These are phyloP conservation scores for Geum urbanum DNA, from an alignment of 306 rosid species.

Conservation along the genomic window DNA sequence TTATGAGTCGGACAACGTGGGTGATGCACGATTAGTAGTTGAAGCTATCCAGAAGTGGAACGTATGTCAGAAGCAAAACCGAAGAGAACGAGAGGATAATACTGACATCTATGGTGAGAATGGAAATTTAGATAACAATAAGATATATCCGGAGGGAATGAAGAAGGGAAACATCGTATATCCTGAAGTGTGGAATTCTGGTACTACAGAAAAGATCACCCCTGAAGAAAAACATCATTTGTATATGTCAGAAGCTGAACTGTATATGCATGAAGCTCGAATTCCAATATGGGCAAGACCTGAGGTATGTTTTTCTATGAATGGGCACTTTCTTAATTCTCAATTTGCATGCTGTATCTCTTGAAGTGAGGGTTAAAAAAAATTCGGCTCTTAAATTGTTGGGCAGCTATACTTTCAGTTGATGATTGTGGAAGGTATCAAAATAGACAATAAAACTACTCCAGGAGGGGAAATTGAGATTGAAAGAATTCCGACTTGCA, in stretches of 20 bases:
- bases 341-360: constrained; percentile 8
- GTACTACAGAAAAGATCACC: constrained; percentile 38
- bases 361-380: constrained; percentile 17
- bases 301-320: constrained; percentile 51
- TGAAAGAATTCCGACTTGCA: constrained; percentile 64
- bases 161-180: constrained; percentile 31
- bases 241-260: constrained; percentile 94
- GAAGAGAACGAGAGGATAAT: constrained; percentile 63
- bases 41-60: constrained; percentile 94
- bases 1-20: constrained; percentile 50
- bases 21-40: constrained; percentile 64
- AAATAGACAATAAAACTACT: constrained; percentile 43
- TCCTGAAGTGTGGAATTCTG: constrained; percentile 42
- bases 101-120: constrained; percentile 87
- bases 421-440: constrained; percentile 44
- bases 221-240: constrained; percentile 63
- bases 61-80: constrained; percentile 70
- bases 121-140: constrained; percentile 56
- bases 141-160: constrained; percentile 54
- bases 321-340: constrained; percentile 9
- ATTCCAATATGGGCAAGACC: constrained; percentile 71
- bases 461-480: constrained; percentile 71
- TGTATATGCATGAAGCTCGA: constrained; percentile 69
- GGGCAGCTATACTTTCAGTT: constrained; percentile 75
- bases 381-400: constrained; percentile 20